Evolutionary conservation across 495 filamentous ascomycete genomes (phyloP).

Genomic region (Mycothermus thermophilus): DNA sequence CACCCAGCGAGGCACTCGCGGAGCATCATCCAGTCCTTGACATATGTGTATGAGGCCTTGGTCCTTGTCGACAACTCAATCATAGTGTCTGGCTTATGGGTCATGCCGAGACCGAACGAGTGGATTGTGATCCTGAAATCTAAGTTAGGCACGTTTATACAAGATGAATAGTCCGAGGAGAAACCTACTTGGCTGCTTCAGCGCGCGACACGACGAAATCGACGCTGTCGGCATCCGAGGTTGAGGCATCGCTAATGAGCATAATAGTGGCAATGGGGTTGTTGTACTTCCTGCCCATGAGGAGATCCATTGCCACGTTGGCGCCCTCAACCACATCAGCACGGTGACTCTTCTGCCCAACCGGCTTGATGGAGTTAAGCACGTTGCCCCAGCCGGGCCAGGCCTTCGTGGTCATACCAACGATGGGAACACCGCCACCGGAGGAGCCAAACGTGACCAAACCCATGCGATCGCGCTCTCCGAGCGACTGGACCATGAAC

Average conservation of each 20-base stretch:
- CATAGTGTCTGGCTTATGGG: constrained; percentile 98
- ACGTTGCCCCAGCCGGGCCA: constrained; percentile 89
- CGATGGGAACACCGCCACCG: constrained; percentile 80
- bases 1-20: constrained; percentile 94
- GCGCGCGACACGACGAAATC: constrained; percentile 98
- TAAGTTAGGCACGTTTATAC: constrained; percentile 2
- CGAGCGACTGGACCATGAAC: constrained; percentile 86
- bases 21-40: constrained; percentile 99
- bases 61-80: constrained; percentile 92
- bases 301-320: constrained; percentile 95
- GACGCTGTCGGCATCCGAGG: constrained; percentile 86
- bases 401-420: constrained; percentile 92
- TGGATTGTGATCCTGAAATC: constrained; percentile 71
- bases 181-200: constrained; percentile 83
- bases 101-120: constrained; percentile 90
- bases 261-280: constrained; percentile 95
- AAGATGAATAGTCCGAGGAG: background rate
- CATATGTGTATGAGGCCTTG: constrained; percentile 94
- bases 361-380: constrained; percentile 75
- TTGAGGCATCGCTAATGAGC: constrained; percentile 97
- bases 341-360: constrained; percentile 90
- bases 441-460: constrained; percentile 96
- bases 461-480: constrained; percentile 90
- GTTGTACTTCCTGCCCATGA: constrained; percentile 94
- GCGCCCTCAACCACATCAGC: constrained; percentile 96